phyloP scores from a whole-genome alignment of 2,329 filamentous ascomycete genomes.

The Epichloe sibirici region DNA sequence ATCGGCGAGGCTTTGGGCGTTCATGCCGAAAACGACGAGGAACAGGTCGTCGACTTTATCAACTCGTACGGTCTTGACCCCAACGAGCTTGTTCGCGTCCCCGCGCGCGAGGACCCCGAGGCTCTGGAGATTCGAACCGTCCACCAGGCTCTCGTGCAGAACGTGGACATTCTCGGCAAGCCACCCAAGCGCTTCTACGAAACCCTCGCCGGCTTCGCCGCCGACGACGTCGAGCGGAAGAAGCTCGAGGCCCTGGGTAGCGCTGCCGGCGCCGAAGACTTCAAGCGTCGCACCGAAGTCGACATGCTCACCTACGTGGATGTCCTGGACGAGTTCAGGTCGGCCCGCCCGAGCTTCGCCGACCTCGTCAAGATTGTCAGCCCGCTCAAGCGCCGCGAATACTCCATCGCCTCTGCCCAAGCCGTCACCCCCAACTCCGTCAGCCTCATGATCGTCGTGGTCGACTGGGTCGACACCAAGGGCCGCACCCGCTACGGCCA shows the following conservation, averaged over 20 bases:
- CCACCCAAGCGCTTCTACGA: conserved; percentile 98
- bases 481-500: conserved; percentile 87
- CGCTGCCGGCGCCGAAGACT: conserved; percentile 71
- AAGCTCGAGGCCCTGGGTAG: conserved; percentile 66
- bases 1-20: conserved; percentile 96
- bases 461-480: conserved; percentile 82
- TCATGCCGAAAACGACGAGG: conserved; percentile 82
- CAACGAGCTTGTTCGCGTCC: conserved; percentile 80
- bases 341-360: conserved; percentile 77
- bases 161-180: conserved; percentile 92
- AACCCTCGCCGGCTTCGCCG: conserved; percentile 72
- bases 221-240: conserved; percentile 70
- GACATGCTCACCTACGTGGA: conserved; percentile 89
- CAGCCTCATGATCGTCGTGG: conserved; percentile 90
- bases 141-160: conserved; percentile 82
- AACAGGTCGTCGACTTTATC: conserved; percentile 75
- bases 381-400: conserved; percentile 92
- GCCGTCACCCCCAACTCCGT: conserved; percentile 86
- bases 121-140: conserved; percentile 81
- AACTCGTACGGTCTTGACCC: conserved; percentile 75
- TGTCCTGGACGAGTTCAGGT: conserved; percentile 77
- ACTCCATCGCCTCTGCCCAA: conserved; percentile 97
- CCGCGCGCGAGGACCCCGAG: conserved; percentile 63
- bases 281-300: conserved; percentile 83
- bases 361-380: conserved; percentile 79